Percentiles rank a stretch among this genome's conserved stretches.
phyloP scores from a whole-genome alignment of 305 asterid genomes.

The Fraxinus sp. region DNA sequence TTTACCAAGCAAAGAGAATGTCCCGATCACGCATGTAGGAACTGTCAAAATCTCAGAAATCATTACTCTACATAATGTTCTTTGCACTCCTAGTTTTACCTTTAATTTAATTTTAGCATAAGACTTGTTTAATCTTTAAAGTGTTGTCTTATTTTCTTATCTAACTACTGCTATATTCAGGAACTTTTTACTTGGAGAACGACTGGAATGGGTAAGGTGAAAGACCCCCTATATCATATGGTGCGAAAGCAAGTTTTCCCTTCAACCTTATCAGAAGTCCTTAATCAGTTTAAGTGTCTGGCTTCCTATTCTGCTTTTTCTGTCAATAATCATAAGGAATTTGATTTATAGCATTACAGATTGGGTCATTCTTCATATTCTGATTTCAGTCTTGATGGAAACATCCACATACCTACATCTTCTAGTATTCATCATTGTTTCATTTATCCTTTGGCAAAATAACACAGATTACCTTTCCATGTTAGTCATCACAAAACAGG shows the following conservation, averaged over 20 bases:
- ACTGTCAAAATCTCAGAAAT: too few species aligned
- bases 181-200: background rate
- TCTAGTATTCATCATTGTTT: background rate
- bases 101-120: too few species aligned
- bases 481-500: background rate
- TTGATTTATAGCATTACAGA: background rate
- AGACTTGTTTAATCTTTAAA: too few species aligned
- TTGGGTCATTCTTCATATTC: background rate
- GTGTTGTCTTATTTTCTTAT: background rate
- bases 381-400: background rate
- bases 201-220: background rate
- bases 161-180: background rate
- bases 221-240: background rate
- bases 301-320: background rate
- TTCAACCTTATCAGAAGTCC: background rate
- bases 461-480: background rate
- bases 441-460: background rate
- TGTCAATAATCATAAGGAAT: too few species aligned
- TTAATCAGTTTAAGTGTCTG: background rate
- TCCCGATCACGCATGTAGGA: too few species aligned
- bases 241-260: background rate
- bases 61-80: too few species aligned
- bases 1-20: too few species aligned
- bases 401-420: background rate
- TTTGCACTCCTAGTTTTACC: too few species aligned